Evolutionary conservation across 371 early-diverging fungal species (phyloP), one percentile per base, ranked within the genome.

Genomic region (Coemansia sp.): DNA sequence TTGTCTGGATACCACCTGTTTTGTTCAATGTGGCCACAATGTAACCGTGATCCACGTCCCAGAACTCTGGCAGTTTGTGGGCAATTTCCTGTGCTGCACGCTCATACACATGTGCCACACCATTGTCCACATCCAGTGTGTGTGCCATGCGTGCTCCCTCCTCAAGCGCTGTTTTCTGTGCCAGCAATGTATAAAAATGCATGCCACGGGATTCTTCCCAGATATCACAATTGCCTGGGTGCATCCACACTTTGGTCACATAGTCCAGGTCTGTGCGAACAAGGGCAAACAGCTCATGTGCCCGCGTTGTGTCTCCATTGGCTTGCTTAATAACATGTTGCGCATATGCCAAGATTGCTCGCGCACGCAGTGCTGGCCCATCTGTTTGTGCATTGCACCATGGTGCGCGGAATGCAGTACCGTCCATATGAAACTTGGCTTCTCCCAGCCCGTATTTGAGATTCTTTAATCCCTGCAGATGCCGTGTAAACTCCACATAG

Each of bases 371-470:
- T 4, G 92, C 93, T 11, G 94, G 94, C 0, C 92, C 93, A 72
- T 94, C 94, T 68, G 89, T 89, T 72, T 94, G 93, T 26, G 93
- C 92, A 40, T 88, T 80, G 48, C 92, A 89, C 92, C 89, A 88
- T n/a, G 75, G 69, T 0, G 80, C 82, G 1, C 71, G 75, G 59
- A 81, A 89, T 23, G 82, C 71, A 3, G 85, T 42, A 0, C 89
- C 89, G 66, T 88, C 84, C 59, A 86, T 80, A 40, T 89, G 78
- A 72, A 86, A 92, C 66, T 93, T 93, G 6, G 93, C 90, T 52
- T 93, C 93, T 20, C 91, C 93, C 44, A 91, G 77, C 5, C 89
- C 84, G 9, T 70, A 75, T 21, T 18, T 18, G 2, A 52, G 23
- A 0, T 21, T 12, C 1, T 28, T 1, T 50, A 62, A 14, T 0